Evolutionary conservation across 805 yeast genomes (phyloP).

Genomic region (Candida jianshihensis): DNA sequence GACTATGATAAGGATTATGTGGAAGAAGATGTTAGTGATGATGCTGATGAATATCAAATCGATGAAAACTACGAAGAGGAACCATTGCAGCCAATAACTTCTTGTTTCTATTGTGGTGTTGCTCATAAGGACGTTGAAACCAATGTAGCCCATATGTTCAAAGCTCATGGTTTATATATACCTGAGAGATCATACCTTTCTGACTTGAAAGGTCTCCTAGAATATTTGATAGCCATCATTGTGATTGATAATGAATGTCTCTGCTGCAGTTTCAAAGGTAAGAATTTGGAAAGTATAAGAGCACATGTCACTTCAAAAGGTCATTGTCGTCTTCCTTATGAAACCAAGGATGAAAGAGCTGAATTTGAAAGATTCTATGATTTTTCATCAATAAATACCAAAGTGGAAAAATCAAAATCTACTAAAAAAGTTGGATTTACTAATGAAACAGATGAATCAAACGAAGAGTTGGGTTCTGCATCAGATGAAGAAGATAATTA

Average conservation of each 20-base stretch:
- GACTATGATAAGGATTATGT: constrained; percentile 26
- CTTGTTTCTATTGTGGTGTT: constrained; percentile 53
- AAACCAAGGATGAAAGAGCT: constrained; percentile 66
- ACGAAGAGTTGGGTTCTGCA: constrained; percentile 15
- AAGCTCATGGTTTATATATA: constrained; percentile 74
- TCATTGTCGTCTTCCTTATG: constrained; percentile 88
- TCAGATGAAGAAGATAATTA: constrained; percentile 19
- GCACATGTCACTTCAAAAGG: constrained; percentile 83
- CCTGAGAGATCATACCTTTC: constrained; percentile 72
- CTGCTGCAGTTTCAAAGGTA: constrained; percentile 80
- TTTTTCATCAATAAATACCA: constrained; percentile 57
- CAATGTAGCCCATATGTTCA: constrained; percentile 71
- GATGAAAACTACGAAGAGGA: constrained; percentile 20
- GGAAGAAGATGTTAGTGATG: constrained; percentile 19
- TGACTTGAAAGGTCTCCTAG: constrained; percentile 66
- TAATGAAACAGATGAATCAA: constrained; percentile 28
- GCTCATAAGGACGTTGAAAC: constrained; percentile 47
- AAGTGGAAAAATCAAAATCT: constrained; percentile 23
- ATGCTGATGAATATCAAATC: constrained; percentile 14
- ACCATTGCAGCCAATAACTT: constrained; percentile 34
- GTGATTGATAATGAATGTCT: constrained; percentile 81
- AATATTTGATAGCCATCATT: constrained; percentile 71
- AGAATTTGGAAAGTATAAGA: constrained; percentile 74
- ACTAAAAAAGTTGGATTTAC: constrained; percentile 26
- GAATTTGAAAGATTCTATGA: constrained; percentile 81